These are phyloP conservation scores for Wickerhamiella kurtzmanii DNA, from an alignment of 805 yeast genomes.

Conservation along the genomic window DNA sequence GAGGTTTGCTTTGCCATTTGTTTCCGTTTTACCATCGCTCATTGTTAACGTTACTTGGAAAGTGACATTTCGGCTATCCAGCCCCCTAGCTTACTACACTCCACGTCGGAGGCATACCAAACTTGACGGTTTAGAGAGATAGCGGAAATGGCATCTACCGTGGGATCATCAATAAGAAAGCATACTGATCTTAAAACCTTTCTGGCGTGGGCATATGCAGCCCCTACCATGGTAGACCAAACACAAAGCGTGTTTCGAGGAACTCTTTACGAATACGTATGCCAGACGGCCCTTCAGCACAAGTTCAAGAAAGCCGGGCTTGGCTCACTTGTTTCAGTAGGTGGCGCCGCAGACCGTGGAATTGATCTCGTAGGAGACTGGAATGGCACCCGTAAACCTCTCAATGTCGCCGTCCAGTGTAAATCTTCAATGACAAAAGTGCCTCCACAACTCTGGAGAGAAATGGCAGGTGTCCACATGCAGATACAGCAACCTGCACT, in stretches of 20 bases:
- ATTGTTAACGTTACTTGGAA: background rate
- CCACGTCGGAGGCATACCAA: too few species aligned
- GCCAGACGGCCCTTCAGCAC: constrained; percentile 3
- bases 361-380: constrained; percentile 9
- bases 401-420: constrained; percentile 10
- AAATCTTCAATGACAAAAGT: constrained; percentile 10
- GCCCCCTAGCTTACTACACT: too few species aligned
- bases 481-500: constrained; percentile 3
- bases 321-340: constrained; percentile 2
- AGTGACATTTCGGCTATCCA: too few species aligned
- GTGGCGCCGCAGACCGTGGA: constrained; percentile 10
- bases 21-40: background rate
- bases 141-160: too few species aligned
- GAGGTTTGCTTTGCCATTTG: too few species aligned
- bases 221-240: constrained; percentile 2
- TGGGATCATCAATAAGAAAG: background rate
- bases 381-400: background rate
- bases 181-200: constrained; percentile 1
- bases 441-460: constrained; percentile 8
- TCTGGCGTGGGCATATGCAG: background rate
- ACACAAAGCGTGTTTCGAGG: constrained; percentile 7
- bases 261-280: constrained; percentile 9
- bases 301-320: constrained; percentile 4
- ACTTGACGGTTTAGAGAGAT: too few species aligned
- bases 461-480: constrained; percentile 7